Evolutionary conservation across 345 rosid genomes (phyloP).

Genomic region (Populus pruinosa): DNA sequence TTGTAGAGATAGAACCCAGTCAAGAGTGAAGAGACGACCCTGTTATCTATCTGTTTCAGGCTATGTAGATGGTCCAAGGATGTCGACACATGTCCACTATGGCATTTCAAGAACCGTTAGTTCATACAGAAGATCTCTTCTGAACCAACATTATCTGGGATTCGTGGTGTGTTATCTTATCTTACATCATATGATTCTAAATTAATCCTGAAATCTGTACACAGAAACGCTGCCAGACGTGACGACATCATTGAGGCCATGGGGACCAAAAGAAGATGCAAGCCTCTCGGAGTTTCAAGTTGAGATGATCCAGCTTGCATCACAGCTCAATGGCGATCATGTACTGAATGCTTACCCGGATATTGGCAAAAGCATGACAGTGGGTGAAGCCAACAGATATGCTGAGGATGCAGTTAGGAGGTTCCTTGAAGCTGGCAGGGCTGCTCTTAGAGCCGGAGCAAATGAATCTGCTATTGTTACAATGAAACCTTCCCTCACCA

Average conservation of each 20-base stretch:
- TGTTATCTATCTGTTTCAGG: not conserved
- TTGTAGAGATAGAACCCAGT: not conserved
- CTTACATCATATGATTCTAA: not conserved
- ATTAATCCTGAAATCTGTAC: conserved; percentile 18
- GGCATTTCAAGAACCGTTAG: not conserved
- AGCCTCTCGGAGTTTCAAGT: conserved; percentile 87
- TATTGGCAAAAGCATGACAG: conserved; percentile 85
- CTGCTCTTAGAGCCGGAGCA: conserved; percentile 92
- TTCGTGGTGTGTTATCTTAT: not conserved
- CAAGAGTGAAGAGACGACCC: not conserved
- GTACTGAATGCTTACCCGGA: conserved; percentile 76
- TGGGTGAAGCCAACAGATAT: conserved; percentile 73
- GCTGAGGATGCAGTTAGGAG: conserved; percentile 87
- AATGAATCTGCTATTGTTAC: conserved; percentile 81
- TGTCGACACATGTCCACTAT: not conserved
- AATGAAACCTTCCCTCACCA: conserved; percentile 89
- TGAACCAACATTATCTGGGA: not conserved
- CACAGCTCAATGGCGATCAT: conserved; percentile 90
- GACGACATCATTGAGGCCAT: conserved; percentile 49
- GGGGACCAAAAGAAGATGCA: conserved; percentile 73
- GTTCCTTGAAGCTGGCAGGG: conserved; percentile 88
- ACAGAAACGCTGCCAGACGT: conserved; percentile 82
- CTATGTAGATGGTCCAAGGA: not conserved
- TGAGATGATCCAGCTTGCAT: conserved; percentile 92
- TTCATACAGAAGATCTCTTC: not conserved